Percentiles rank a stretch among this genome's conserved stretches.
These are phyloP conservation scores for Marchantia polymorpha DNA, from an alignment of 225 moss, liverwort and hornwort species.

Conservation along the genomic window DNA sequence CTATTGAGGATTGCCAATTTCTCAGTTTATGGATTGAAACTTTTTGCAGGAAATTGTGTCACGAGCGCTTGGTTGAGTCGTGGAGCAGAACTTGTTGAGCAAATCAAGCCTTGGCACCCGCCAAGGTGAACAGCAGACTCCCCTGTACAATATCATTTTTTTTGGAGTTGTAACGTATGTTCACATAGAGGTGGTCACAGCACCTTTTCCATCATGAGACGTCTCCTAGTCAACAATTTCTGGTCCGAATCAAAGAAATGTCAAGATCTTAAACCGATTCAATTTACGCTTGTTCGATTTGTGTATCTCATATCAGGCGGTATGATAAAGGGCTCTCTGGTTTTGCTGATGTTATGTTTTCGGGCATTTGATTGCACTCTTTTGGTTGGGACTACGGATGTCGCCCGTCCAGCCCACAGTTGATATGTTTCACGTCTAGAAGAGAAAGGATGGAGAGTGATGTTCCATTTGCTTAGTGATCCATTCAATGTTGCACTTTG, in stretches of 20 bases:
- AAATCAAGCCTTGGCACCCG: background rate
- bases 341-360: too few species aligned
- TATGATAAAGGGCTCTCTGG: too few species aligned
- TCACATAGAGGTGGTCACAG: background rate
- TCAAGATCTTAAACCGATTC: background rate
- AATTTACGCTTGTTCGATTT: background rate
- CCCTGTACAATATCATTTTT: constrained; percentile 24
- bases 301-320: too few species aligned
- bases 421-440: too few species aligned
- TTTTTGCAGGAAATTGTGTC: background rate
- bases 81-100: background rate
- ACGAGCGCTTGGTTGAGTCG: background rate
- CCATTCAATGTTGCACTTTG: too few species aligned
- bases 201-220: background rate
- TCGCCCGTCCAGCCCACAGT: too few species aligned
- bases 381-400: too few species aligned
- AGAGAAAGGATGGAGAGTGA: too few species aligned
- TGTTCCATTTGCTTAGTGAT: too few species aligned
- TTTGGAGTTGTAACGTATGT: constrained; percentile 17
- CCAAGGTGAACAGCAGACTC: constrained; percentile 1
- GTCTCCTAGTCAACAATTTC: background rate
- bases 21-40: background rate
- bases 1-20: background rate
- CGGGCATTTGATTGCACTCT: too few species aligned
- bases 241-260: background rate